Evolutionary conservation across 2,329 filamentous ascomycete species (phyloP), one percentile per base, ranked within the genome.

Genomic region (Raffaelea arxii): DNA sequence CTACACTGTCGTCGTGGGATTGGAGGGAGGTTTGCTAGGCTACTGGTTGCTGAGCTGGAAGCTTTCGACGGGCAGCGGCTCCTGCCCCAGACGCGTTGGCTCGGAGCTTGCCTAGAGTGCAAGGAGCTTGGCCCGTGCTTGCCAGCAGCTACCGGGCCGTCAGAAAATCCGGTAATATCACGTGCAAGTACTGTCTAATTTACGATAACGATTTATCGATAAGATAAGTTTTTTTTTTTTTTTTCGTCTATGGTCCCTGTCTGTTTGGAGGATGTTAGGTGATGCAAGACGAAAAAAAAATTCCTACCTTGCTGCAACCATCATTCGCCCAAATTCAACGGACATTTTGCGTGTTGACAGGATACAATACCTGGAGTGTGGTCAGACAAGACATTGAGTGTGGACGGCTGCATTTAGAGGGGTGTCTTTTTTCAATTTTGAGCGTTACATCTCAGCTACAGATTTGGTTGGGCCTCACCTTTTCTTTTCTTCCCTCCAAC

Each of bases 31-130:
- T 41, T 25, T 37, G 37, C 23, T 37, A 22, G 41, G 46, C 49
- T 56, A 41, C 41, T 23, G 38, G 41, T 47, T 37, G 51, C 47
- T 48, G 43, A 51, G 48, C 51, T 53, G 46, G 47, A 49, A 59
- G 58, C 58, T 59, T 58, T 51, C 55, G 54, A 49, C 25, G 21
- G 25, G 22, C 37, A 30, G n/a, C 37, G 24, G 27, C 21, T 25
- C 25, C 41, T 41, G 16, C 18, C 18, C 37, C 21, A 51, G 58
- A 62, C 60, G 60, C 61, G 61, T 63, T 60, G 59, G 32, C 53
- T 51, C 42, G 54, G 53, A 56, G 60, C 59, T 62, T 62, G 61
- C 61, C 61, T 63, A 51, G 59, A 58, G 49, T 12, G 23, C 23
- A 37, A 21, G 18, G 32, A 41, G 38, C 41, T 30, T 38, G 52